phyloP scores from a whole-genome alignment of 345 rosid genomes.

The Cardamine resedifolia region DNA sequence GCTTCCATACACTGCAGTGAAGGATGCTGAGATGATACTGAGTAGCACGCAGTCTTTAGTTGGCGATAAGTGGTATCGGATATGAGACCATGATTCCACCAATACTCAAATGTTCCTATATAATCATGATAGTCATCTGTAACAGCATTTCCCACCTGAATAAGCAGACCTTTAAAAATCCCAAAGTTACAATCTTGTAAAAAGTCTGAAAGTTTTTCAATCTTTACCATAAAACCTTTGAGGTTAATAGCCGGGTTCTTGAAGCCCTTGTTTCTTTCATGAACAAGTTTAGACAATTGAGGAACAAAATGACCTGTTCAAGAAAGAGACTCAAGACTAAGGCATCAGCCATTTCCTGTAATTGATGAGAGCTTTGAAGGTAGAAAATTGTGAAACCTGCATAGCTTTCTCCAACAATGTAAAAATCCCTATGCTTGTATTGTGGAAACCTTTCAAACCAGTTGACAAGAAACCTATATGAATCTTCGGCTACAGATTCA shows the following conservation, averaged over 20 bases:
- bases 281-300: slow-evolving; percentile 78
- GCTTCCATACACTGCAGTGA: slow-evolving; percentile 65
- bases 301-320: slow-evolving; percentile 96
- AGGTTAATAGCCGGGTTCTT: slow-evolving; percentile 70
- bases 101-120: slow-evolving; percentile 86
- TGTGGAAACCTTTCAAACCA: slow-evolving; percentile 98
- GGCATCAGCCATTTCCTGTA: background rate
- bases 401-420: slow-evolving; percentile 94
- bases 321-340: background rate
- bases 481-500: slow-evolving; percentile 73
- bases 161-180: slow-evolving; percentile 10
- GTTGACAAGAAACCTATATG: slow-evolving; percentile 66
- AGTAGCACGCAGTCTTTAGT: slow-evolving; percentile 53
- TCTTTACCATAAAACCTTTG: slow-evolving; percentile 83
- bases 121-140: slow-evolving; percentile 86
- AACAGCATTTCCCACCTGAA: slow-evolving; percentile 94
- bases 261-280: slow-evolving; percentile 64
- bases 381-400: slow-evolving; percentile 53
- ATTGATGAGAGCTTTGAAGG: background rate
- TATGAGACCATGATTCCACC: slow-evolving; percentile 97
- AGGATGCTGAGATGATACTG: slow-evolving; percentile 68
- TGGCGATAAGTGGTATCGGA: slow-evolving; percentile 77
- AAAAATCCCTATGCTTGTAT: slow-evolving; percentile 88
- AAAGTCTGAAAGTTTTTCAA: background rate
- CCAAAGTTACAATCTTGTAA: slow-evolving; percentile 20